Evolutionary conservation across 768 basidiomycete genomes (phyloP).

Genomic region (Chalciporus chontae): DNA sequence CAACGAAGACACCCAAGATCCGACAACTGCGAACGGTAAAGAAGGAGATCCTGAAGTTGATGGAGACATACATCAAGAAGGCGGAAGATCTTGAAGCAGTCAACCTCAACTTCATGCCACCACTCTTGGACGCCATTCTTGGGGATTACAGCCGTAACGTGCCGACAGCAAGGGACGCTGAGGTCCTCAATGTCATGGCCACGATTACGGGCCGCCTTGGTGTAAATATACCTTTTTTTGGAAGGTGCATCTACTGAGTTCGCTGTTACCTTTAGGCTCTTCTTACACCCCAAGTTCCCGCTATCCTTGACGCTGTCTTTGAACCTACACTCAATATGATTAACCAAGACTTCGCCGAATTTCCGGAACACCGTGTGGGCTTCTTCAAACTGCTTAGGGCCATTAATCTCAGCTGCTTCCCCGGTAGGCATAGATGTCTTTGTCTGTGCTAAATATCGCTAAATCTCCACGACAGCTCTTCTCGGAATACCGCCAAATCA

Average conservation of each 20-base stretch:
- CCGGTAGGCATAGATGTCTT: slow-evolving; percentile 53
- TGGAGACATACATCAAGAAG: slow-evolving; percentile 97
- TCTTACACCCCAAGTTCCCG: slow-evolving; percentile 89
- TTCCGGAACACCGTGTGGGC: slow-evolving; percentile 93
- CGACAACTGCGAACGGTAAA: slow-evolving; percentile 93
- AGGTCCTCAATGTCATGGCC: slow-evolving; percentile 96
- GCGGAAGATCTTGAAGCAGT: slow-evolving; percentile 95
- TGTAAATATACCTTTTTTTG: slow-evolving; percentile 45
- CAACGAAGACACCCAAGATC: slow-evolving; percentile 96
- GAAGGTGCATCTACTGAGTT: slow-evolving; percentile 3
- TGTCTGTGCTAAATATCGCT: not conserved
- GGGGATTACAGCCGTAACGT: slow-evolving; percentile 96
- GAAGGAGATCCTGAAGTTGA: slow-evolving; percentile 95
- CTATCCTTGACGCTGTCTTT: slow-evolving; percentile 95
- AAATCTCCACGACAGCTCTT: slow-evolving; percentile 44
- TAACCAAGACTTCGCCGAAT: slow-evolving; percentile 99
- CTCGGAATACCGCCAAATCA: slow-evolving; percentile 84
- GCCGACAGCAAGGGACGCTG: slow-evolving; percentile 89
- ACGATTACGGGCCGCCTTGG: slow-evolving; percentile 87
- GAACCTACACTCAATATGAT: slow-evolving; percentile 98
- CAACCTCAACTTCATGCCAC: slow-evolving; percentile 89
- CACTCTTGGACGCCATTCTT: slow-evolving; percentile 93
- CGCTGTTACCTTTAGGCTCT: slow-evolving; percentile 49
- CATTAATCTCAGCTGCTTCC: slow-evolving; percentile 93
- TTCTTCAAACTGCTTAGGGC: slow-evolving; percentile 95